Percentiles rank a stretch among this genome's conserved stretches.
Evolutionary conservation across 2,329 filamentous ascomycete species (phyloP).

Genomic region (Alternaria metachromatica): DNA sequence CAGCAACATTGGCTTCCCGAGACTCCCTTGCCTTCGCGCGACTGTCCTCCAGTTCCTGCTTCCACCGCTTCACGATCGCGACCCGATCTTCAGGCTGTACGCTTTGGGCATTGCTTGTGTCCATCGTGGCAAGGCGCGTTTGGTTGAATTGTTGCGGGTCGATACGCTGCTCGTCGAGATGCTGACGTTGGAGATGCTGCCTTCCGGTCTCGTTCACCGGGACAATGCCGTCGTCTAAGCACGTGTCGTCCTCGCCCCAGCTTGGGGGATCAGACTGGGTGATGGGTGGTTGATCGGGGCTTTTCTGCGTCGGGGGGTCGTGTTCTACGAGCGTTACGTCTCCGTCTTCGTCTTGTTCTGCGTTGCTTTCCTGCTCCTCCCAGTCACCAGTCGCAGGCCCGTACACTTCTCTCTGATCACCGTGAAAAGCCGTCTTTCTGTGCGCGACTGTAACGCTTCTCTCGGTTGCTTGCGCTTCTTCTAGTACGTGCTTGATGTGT

Average conservation of each 20-base stretch:
- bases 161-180: neutral
- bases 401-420: neutral
- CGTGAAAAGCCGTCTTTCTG: neutral
- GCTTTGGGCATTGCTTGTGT: neutral
- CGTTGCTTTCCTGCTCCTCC: neutral
- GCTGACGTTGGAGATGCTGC: neutral
- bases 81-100: neutral
- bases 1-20: neutral
- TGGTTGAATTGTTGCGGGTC: neutral
- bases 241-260: neutral
- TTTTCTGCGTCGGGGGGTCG: neutral
- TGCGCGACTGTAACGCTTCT: neutral
- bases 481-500: neutral
- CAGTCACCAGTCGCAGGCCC: neutral
- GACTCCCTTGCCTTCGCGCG: neutral
- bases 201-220: neutral
- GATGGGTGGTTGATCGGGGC: neutral
- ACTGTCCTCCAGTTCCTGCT: neutral
- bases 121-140: neutral
- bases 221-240: neutral
- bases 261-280: neutral
- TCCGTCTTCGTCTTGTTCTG: neutral
- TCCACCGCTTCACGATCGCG: neutral
- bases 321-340: neutral
- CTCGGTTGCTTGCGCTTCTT: neutral